Evolutionary conservation across 2,329 filamentous ascomycete genomes (phyloP).

Genomic region (Cercospora nicotianae): DNA sequence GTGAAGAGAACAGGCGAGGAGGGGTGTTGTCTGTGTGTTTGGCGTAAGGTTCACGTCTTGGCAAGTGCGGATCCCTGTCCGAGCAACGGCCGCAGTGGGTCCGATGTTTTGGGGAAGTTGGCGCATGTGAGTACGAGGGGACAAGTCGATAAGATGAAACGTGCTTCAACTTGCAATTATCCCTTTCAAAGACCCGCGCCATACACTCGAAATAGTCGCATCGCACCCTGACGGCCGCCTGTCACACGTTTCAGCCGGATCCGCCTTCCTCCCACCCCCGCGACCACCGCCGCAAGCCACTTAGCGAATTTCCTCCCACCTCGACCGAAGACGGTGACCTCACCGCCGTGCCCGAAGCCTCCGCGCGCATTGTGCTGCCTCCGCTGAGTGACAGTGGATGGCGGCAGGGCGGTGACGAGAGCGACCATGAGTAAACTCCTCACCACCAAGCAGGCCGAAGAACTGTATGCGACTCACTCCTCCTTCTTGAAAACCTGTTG

Average conservation of each 20-base stretch:
- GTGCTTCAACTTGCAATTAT: background rate
- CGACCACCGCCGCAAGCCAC: background rate
- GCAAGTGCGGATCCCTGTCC: background rate
- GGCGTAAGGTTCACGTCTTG: background rate
- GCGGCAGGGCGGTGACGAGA: slow-evolving; percentile 1
- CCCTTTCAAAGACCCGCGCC: background rate
- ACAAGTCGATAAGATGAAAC: background rate
- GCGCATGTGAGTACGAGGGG: background rate
- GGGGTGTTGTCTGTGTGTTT: background rate
- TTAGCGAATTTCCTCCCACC: background rate
- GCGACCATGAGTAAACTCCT: slow-evolving; percentile 70
- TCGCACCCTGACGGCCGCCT: background rate
- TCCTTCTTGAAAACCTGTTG: slow-evolving; percentile 20
- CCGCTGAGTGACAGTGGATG: slow-evolving; percentile 18
- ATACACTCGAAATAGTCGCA: background rate
- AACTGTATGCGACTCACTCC: slow-evolving; percentile 64
- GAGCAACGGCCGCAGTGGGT: background rate
- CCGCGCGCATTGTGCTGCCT: slow-evolving; percentile 9
- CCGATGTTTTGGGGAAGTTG: background rate
- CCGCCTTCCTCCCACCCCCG: background rate
- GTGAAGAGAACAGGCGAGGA: background rate
- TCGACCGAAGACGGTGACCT: background rate
- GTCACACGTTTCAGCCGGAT: background rate
- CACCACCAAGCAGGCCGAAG: slow-evolving; percentile 79
- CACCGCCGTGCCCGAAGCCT: background rate